A percentile compares a stretch with the other conserved stretches of the same genome.
These are phyloP conservation scores for Ilyonectria sp. DNA, from an alignment of 2,329 filamentous ascomycete genomes.

Conservation along the genomic window DNA sequence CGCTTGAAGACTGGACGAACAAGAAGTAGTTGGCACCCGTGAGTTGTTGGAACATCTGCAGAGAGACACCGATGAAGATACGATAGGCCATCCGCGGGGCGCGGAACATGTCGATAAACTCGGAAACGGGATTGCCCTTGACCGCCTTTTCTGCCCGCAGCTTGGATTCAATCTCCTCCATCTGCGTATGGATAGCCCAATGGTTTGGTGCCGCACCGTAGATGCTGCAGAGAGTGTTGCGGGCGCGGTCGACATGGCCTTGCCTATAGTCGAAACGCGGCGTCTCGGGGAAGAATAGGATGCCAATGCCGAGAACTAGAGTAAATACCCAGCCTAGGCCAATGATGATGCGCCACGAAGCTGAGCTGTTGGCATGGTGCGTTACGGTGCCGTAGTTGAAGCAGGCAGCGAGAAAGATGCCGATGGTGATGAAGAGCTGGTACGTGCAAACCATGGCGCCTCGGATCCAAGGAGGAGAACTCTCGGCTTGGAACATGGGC, in stretches of 20 bases:
- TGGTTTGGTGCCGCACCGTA: conserved; percentile 62
- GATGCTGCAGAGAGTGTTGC: conserved; percentile 62
- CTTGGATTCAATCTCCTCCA: conserved; percentile 69
- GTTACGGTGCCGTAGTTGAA: conserved; percentile 74
- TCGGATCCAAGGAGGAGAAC: conserved; percentile 76
- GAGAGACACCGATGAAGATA: conserved; percentile 70
- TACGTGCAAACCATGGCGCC: conserved; percentile 77
- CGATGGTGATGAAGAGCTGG: conserved; percentile 81
- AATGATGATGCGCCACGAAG: conserved; percentile 74
- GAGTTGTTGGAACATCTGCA: conserved; percentile 79
- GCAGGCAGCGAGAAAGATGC: conserved; percentile 73
- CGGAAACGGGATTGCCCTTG: conserved; percentile 58
- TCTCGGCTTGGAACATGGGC: conserved; percentile 84
- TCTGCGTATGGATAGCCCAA: conserved; percentile 62
- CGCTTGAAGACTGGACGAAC: not conserved
- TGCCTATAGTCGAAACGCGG: conserved; percentile 66
- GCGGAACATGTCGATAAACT: conserved; percentile 73
- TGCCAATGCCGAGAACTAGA: conserved; percentile 63
- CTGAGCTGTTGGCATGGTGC: conserved; percentile 61
- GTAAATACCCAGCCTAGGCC: conserved; percentile 68
- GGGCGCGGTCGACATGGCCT: conserved; percentile 63
- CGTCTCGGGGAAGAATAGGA: conserved; percentile 67
- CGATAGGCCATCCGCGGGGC: conserved; percentile 76
- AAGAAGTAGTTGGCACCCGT: conserved; percentile 47
- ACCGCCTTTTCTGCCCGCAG: conserved; percentile 62